These are phyloP conservation scores for Oleoguttula mirabilis DNA, from an alignment of 495 filamentous ascomycete species.

Conservation along the genomic window DNA sequence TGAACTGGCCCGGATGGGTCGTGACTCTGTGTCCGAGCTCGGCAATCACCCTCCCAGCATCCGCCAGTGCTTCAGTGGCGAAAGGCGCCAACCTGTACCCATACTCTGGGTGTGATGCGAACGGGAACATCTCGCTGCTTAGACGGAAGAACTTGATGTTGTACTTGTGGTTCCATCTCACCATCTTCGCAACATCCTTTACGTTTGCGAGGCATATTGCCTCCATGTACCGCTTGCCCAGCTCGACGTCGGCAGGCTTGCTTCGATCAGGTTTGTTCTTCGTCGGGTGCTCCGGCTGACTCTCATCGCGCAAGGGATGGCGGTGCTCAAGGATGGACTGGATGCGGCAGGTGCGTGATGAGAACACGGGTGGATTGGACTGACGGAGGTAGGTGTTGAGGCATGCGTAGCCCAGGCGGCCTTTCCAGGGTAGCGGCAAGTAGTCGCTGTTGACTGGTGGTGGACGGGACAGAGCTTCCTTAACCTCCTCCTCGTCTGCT, in stretches of 20 bases:
- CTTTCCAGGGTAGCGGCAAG: slow-evolving; percentile 86
- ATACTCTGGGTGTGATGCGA: slow-evolving; percentile 76
- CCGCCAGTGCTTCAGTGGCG: slow-evolving; percentile 62
- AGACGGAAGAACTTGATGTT: slow-evolving; percentile 87
- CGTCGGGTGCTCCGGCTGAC: slow-evolving; percentile 61
- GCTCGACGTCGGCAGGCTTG: slow-evolving; percentile 47
- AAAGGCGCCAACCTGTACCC: slow-evolving; percentile 83
- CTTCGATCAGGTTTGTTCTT: slow-evolving; percentile 73
- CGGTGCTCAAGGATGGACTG: slow-evolving; percentile 81
- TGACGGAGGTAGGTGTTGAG: slow-evolving; percentile 85
- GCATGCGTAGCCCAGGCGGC: slow-evolving; percentile 77
- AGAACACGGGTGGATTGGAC: slow-evolving; percentile 77
- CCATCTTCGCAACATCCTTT: slow-evolving; percentile 68
- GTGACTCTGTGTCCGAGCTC: slow-evolving; percentile 77
- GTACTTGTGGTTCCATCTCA: slow-evolving; percentile 89
- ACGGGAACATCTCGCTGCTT: slow-evolving; percentile 93
- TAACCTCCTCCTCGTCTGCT: slow-evolving; percentile 30
- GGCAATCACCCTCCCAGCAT: slow-evolving; percentile 65
- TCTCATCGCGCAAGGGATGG: slow-evolving; percentile 62
- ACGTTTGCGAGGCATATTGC: slow-evolving; percentile 70
- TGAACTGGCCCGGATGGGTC: slow-evolving; percentile 82
- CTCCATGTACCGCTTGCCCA: slow-evolving; percentile 63
- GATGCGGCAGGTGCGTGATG: slow-evolving; percentile 84
- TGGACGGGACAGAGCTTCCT: slow-evolving; percentile 43
- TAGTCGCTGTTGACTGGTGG: slow-evolving; percentile 78